Conservation (phyloP, 2,329 filamentous ascomycete species). For the Elsinoe arachidis region DNA sequence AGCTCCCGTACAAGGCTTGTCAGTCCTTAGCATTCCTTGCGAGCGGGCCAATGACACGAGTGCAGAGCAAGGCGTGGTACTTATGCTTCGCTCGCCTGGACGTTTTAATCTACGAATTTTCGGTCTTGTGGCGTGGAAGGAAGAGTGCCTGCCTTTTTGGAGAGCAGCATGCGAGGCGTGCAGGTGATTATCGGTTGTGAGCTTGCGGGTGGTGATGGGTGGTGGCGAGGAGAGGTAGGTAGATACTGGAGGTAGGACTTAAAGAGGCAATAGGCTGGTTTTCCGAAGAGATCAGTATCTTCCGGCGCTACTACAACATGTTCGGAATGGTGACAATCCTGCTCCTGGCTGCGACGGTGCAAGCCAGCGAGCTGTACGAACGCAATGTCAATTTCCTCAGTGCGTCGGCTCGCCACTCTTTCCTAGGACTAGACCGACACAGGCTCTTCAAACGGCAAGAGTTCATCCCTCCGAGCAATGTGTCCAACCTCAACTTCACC, state of each 20-base stretch:
- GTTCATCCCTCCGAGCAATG: constrained; percentile 35
- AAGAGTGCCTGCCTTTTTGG: constrained; percentile 2
- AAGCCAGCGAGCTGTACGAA: constrained; percentile 1
- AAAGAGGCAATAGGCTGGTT: background rate
- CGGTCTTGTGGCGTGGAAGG: background rate
- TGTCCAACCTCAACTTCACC: constrained; percentile 51
- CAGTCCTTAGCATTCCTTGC: background rate
- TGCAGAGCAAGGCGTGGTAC: background rate
- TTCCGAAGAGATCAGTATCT: no score
- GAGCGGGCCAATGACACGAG: background rate
- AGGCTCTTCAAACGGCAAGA: constrained; percentile 50
- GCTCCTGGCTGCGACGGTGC: background rate
- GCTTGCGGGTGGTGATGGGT: background rate
- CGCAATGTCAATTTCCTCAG: constrained; percentile 59
- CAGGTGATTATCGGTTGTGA: background rate
- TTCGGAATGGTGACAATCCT: background rate
- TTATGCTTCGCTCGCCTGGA: background rate
- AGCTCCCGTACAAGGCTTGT: background rate
- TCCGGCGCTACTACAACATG: background rate
- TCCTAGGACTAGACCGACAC: constrained; percentile 54
- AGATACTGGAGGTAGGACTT: background rate
- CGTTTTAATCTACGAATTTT: background rate
- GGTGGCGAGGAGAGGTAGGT: background rate
- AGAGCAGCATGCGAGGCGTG: background rate
- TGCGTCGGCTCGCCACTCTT: constrained; percentile 55